Conservation (phyloP, 495 filamentous ascomycete species). For the Neohortaea acidophila region DNA sequence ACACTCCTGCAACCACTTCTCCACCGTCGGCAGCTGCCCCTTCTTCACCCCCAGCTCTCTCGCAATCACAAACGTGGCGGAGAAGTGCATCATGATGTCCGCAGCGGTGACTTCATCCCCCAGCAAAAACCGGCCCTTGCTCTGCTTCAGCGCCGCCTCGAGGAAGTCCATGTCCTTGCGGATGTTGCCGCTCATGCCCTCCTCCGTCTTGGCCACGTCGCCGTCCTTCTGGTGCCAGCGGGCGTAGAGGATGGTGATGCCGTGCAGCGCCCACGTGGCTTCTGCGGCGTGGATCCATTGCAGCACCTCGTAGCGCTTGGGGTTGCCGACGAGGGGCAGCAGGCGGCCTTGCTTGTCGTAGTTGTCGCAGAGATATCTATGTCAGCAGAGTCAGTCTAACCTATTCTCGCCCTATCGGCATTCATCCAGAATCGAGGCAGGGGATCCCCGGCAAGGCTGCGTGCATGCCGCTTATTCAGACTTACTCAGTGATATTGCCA, state of each 20-base stretch:
- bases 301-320: slow-evolving; percentile 18
- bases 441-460: no score
- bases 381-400: not conserved
- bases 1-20: slow-evolving; percentile 16
- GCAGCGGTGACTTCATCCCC: slow-evolving; percentile 25
- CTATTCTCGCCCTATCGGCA: no score
- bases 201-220: slow-evolving; percentile 18
- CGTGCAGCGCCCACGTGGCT: slow-evolving; percentile 27
- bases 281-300: slow-evolving; percentile 30
- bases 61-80: slow-evolving; percentile 24
- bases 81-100: slow-evolving; percentile 28
- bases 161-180: slow-evolving; percentile 27
- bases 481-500: slow-evolving; percentile 27
- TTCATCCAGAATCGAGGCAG: no score
- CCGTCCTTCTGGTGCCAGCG: slow-evolving; percentile 20
- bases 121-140: slow-evolving; percentile 21
- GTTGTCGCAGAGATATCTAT: slow-evolving; percentile 27
- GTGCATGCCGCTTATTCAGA: no score
- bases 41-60: slow-evolving; percentile 21
- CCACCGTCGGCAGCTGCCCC: slow-evolving; percentile 12
- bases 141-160: slow-evolving; percentile 20
- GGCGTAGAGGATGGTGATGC: slow-evolving; percentile 25
- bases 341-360: slow-evolving; percentile 25
- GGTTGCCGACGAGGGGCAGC: slow-evolving; percentile 18
- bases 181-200: slow-evolving; percentile 21